These are phyloP conservation scores for Grosmannia huntii DNA, from an alignment of 2,329 filamentous ascomycete species.

Conservation along the genomic window DNA sequence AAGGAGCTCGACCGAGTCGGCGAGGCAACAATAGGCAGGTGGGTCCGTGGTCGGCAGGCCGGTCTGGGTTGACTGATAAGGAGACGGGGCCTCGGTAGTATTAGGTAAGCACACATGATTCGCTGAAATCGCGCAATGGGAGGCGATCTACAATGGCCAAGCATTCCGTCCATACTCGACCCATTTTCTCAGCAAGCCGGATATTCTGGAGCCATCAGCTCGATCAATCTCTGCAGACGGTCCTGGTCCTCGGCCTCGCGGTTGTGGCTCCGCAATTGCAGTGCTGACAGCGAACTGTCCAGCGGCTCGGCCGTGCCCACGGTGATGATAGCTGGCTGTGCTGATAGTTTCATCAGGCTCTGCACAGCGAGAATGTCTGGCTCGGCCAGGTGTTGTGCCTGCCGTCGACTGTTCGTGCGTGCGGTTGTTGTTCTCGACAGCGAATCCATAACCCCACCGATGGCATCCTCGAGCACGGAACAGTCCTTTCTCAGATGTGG, in stretches of 20 bases:
- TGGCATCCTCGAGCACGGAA: constrained; percentile 32
- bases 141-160: not conserved
- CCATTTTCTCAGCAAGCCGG: not conserved
- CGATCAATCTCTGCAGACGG: constrained; percentile 1
- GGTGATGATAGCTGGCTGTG: too few relatives aligned
- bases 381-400: not conserved
- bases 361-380: constrained; percentile 6
- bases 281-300: not conserved
- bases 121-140: not conserved
- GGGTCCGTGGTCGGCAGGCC: not conserved
- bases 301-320: not conserved
- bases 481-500: constrained; percentile 32
- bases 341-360: constrained; percentile 3
- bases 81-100: not conserved
- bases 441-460: constrained; percentile 30
- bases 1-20: not conserved
- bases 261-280: not conserved
- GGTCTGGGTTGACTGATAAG: not conserved
- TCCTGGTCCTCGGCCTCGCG: not conserved
- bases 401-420: not conserved
- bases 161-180: not conserved
- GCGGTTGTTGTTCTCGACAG: not conserved
- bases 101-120: not conserved
- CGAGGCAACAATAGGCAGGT: not conserved
- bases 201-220: not conserved